Evolutionary conservation across 2,329 filamentous ascomycete genomes (phyloP).

Genomic region (Metarhizium guizhouense): DNA sequence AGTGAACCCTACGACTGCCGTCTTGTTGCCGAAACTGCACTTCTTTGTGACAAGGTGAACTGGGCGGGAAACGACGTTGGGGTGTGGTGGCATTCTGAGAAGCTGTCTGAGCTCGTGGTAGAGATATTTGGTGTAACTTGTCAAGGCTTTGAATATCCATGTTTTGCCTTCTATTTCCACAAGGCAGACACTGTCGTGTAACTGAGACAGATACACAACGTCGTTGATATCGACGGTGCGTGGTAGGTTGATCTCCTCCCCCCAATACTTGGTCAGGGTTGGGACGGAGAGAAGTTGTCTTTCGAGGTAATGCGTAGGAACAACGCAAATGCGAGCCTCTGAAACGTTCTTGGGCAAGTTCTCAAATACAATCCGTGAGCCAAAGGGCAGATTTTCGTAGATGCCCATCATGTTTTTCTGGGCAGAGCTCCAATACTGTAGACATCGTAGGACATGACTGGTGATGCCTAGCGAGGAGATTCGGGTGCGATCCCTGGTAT

Average conservation of each 20-base stretch:
- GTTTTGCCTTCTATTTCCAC: constrained; percentile 33
- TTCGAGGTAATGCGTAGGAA: constrained; percentile 44
- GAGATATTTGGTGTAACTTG: constrained; percentile 48
- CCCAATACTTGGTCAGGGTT: constrained; percentile 35
- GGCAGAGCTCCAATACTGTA: constrained; percentile 40
- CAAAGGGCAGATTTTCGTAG: constrained; percentile 44
- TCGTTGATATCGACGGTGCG: constrained; percentile 38
- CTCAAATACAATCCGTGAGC: constrained; percentile 46
- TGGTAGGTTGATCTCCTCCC: constrained; percentile 30
- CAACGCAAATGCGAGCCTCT: constrained; percentile 36
- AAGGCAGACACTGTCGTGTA: constrained; percentile 52
- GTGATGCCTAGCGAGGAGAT: constrained; percentile 42
- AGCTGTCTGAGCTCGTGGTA: constrained; percentile 53
- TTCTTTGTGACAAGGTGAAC: constrained; percentile 46
- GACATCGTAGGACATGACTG: constrained; percentile 42
- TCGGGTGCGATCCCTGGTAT: constrained; percentile 41
- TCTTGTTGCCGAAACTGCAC: constrained; percentile 46
- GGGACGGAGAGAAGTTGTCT: constrained; percentile 37
- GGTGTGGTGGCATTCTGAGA: constrained; percentile 41
- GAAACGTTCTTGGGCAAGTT: constrained; percentile 38
- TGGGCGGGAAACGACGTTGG: constrained; percentile 43
- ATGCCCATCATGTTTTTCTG: constrained; percentile 19
- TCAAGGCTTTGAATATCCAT: constrained; percentile 50
- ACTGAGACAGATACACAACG: constrained; percentile 41
- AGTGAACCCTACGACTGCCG: constrained; percentile 47